Percentiles rank a stretch among this genome's conserved stretches.
phyloP scores from a whole-genome alignment of 2,329 filamentous ascomycete species.

The Pseudocercospora fijiensis region DNA sequence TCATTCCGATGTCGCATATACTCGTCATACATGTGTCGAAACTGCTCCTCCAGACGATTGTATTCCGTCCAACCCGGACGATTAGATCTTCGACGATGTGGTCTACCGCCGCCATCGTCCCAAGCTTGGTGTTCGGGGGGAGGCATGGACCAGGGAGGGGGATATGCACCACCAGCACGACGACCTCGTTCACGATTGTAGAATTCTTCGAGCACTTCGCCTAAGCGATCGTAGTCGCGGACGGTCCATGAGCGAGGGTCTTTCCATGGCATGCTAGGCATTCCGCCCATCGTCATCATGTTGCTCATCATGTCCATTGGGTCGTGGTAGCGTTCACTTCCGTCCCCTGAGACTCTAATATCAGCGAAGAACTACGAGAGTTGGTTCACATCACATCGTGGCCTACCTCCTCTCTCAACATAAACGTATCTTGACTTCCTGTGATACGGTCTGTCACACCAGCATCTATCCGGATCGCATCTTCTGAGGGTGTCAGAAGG shows the following conservation, averaged over 20 bases:
- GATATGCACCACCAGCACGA: not conserved
- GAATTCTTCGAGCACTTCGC: conserved; percentile 29
- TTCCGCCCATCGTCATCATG: conserved; percentile 18
- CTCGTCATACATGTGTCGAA: conserved; percentile 26
- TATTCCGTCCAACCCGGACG: conserved; percentile 17
- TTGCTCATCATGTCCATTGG: conserved; percentile 28
- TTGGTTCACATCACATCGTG: not conserved
- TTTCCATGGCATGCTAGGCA: conserved; percentile 21
- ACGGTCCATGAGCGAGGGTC: conserved; percentile 26
- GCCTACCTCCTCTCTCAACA: conserved; percentile 27
- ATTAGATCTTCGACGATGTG: conserved; percentile 6
- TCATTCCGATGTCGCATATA: conserved; percentile 24
- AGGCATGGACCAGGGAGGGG: not conserved
- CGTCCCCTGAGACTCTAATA: conserved; percentile 12
- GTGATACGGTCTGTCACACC: conserved; percentile 26
- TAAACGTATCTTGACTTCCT: conserved; percentile 28
- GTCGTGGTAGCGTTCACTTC: conserved; percentile 29
- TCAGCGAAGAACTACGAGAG: not conserved
- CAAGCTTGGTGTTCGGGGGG: not conserved
- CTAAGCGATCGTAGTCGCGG: conserved; percentile 32
- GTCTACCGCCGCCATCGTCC: not conserved
- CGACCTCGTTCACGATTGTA: conserved; percentile 6
- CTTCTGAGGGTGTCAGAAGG: conserved; percentile 30
- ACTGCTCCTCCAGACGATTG: conserved; percentile 22
- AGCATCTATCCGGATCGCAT: conserved; percentile 28